phyloP scores from a whole-genome alignment of 75 land plant genomes.

The Cryptomeria japonica region DNA sequence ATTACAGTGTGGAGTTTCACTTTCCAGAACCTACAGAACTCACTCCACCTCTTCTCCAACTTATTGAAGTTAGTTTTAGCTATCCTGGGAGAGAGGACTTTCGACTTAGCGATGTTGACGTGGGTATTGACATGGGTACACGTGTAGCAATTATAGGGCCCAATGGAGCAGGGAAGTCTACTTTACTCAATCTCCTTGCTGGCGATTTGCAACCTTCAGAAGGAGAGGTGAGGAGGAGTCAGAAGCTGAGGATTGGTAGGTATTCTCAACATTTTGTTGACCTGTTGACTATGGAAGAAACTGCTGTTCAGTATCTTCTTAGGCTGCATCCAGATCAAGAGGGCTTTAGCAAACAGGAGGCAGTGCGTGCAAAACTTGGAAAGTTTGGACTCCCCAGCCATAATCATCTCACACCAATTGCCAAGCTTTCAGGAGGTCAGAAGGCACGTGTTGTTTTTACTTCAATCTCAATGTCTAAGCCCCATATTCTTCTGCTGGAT shows the following conservation, averaged over 20 bases:
- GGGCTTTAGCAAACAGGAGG: conserved; percentile 91
- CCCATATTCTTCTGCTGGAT: conserved; percentile 89
- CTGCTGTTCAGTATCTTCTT: conserved; percentile 88
- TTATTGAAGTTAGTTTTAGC: conserved; percentile 86
- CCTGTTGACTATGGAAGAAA: conserved; percentile 92
- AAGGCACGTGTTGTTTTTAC: conserved; percentile 91
- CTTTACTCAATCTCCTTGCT: conserved; percentile 88
- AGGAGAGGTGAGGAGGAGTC: conserved; percentile 84
- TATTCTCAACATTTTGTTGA: conserved; percentile 99
- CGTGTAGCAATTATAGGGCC: conserved; percentile 99
- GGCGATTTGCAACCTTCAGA: conserved; percentile 83
- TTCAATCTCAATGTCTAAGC: conserved; percentile 95
- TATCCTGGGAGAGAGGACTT: conserved; percentile 92
- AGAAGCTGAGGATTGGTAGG: conserved; percentile 91
- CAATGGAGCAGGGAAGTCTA: conserved; percentile 97
- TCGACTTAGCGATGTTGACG: conserved; percentile 83
- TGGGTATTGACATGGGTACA: conserved; percentile 98
- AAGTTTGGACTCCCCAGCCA: conserved; percentile 96
- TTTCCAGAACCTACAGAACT: conserved; percentile 97
- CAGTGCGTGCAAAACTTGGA: conserved; percentile 91
- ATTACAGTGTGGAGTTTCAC: conserved; percentile 91
- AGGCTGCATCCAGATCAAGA: conserved; percentile 95
- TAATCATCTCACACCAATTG: conserved; percentile 93
- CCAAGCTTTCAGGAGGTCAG: conserved; percentile 88
- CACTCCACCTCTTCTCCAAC: conserved; percentile 89